Percentiles rank a stretch among this genome's conserved stretches.
Conservation (phyloP, 2,329 filamentous ascomycete genomes). For the Aphanoascus verrucosus region DNA sequence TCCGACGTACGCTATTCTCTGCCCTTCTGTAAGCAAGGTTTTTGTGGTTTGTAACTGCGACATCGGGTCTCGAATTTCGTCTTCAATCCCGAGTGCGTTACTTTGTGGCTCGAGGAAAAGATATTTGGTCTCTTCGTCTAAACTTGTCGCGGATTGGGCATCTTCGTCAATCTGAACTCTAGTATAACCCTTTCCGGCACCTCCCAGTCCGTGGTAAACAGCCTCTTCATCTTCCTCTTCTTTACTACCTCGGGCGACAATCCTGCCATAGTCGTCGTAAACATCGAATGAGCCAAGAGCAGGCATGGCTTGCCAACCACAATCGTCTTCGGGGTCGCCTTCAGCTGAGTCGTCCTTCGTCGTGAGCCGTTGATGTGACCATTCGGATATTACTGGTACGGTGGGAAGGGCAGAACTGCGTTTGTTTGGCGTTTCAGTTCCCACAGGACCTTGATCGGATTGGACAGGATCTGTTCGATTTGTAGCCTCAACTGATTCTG, state of each 20-base stretch:
- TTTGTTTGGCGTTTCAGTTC: not conserved
- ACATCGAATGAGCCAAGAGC: constrained; percentile 86
- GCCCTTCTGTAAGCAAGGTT: constrained; percentile 84
- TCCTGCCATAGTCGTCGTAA: constrained; percentile 83
- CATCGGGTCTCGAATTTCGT: constrained; percentile 72
- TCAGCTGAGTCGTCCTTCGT: constrained; percentile 42
- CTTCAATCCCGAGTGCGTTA: constrained; percentile 53
- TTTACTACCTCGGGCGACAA: constrained; percentile 70
- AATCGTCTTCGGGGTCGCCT: constrained; percentile 55
- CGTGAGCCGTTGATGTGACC: constrained; percentile 73
- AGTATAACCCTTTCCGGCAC: constrained; percentile 90
- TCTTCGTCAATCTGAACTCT: constrained; percentile 92
- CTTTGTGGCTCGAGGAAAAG: constrained; percentile 67
- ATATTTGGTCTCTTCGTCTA: constrained; percentile 96
- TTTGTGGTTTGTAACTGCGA: constrained; percentile 94
- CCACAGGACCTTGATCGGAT: not conserved
- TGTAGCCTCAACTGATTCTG: not conserved
- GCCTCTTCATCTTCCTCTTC: constrained; percentile 59
- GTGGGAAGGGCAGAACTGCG: not conserved
- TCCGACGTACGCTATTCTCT: constrained; percentile 92
- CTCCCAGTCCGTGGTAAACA: constrained; percentile 67
- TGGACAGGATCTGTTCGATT: not conserved
- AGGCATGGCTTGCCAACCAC: constrained; percentile 86
- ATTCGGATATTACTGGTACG: constrained; percentile 54
- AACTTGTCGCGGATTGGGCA: constrained; percentile 80